phyloP scores from a whole-genome alignment of 1,284 basidiomycete genomes.

The Filobasidium uniguttulatum region DNA sequence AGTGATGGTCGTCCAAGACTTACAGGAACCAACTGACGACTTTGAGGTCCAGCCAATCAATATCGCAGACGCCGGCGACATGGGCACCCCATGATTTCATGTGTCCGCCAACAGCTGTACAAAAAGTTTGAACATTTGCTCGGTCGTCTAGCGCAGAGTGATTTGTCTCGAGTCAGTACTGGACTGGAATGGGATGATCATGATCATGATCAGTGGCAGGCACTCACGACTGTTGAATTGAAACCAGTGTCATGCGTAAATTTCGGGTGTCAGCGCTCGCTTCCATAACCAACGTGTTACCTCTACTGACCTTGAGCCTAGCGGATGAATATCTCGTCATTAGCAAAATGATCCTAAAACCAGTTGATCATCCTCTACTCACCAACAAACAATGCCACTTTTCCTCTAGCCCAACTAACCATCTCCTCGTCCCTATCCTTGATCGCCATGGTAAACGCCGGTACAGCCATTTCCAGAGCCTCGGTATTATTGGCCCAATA shows the following conservation, averaged over 20 bases:
- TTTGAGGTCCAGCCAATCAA: conserved; percentile 14
- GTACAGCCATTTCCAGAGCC: conserved; percentile 9
- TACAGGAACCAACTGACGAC: conserved; percentile 21
- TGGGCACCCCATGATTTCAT: conserved; percentile 15
- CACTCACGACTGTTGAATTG: not conserved
- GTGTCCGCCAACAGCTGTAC: conserved; percentile 5
- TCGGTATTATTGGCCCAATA: conserved; percentile 1
- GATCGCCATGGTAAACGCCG: conserved; percentile 11
- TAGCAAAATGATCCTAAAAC: not conserved
- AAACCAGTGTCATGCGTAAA: too few relatives aligned
- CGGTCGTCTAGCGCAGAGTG: not conserved
- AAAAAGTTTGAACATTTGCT: conserved; percentile 11
- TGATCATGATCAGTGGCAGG: not conserved
- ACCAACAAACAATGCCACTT: conserved; percentile 17
- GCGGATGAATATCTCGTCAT: not conserved
- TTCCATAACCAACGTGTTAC: too few relatives aligned
- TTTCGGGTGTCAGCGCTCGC: too few relatives aligned
- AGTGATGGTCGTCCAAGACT: not conserved
- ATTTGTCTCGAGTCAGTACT: conserved; percentile 5
- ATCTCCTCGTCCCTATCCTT: conserved; percentile 12
- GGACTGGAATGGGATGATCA: not conserved
- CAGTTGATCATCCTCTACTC: not conserved
- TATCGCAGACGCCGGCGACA: conserved; percentile 15
- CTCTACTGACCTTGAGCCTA: not conserved
- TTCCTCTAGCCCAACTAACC: conserved; percentile 13